Conservation (phyloP, 2,329 filamentous ascomycete genomes). For the Hymenotorrendiella dingleyae region DNA sequence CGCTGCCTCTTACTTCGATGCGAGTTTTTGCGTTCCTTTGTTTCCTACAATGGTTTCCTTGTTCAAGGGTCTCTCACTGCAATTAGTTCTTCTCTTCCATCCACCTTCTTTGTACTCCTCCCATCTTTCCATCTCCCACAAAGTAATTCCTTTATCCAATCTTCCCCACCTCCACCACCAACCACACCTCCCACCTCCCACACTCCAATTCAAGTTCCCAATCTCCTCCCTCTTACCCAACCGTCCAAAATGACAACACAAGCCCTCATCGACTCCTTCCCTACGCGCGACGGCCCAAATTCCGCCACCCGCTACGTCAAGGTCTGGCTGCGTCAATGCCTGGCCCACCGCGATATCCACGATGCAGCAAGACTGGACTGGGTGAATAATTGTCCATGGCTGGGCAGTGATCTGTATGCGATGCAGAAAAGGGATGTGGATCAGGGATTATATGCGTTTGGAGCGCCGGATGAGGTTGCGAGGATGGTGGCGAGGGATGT, state of each 20-base stretch:
- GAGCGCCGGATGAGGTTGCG: background rate
- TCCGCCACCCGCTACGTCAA: background rate
- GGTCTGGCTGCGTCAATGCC: background rate
- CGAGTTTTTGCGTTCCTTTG: too few relatives aligned
- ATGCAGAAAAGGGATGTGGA: background rate
- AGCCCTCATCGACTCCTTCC: background rate
- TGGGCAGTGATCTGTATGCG: background rate
- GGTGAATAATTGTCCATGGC: background rate
- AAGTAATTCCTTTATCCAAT: too few relatives aligned
- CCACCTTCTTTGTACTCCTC: too few relatives aligned
- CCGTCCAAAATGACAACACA: background rate
- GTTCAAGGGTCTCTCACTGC: too few relatives aligned
- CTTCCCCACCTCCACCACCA: too few relatives aligned
- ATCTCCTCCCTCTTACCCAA: too few relatives aligned
- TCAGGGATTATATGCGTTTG: background rate
- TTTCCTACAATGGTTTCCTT: too few relatives aligned
- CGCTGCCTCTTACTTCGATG: too few relatives aligned
- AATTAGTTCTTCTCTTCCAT: too few relatives aligned
- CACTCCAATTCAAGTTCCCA: too few relatives aligned
- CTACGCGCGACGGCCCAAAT: background rate
- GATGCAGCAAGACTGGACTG: background rate
- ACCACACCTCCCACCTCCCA: too few relatives aligned
- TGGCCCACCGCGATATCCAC: background rate
- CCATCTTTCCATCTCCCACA: too few relatives aligned
- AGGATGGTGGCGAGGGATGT: background rate